Percentiles rank a stretch among this genome's conserved stretches.
Evolutionary conservation across 1,284 basidiomycete species (phyloP).

Genomic region (Earliella scabrosa): DNA sequence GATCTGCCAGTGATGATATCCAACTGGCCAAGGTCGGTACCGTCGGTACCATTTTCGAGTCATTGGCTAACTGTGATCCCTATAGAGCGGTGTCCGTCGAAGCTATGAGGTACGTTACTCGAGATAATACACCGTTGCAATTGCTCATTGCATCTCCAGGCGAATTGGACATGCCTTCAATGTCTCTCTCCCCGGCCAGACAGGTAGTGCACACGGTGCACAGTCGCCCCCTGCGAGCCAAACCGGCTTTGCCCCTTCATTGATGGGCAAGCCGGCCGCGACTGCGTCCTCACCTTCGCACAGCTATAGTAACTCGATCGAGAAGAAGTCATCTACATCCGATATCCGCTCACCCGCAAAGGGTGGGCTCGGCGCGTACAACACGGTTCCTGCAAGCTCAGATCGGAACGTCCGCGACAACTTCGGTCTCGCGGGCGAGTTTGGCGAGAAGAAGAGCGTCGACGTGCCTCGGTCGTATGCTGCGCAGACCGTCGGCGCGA

Average conservation of each 20-base stretch:
- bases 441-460: conserved; percentile 30
- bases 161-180: conserved; percentile 74
- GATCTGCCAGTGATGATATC: conserved; percentile 79
- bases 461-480: conserved; percentile 20
- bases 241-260: conserved; percentile 6
- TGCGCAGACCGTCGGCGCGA: conserved; percentile 32
- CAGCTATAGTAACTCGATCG: conserved; percentile 15
- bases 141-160: conserved; percentile 36
- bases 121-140: not conserved
- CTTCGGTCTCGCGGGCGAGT: conserved; percentile 31
- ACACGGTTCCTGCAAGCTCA: conserved; percentile 33
- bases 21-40: conserved; percentile 73
- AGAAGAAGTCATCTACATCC: conserved; percentile 6
- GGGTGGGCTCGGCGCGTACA: conserved; percentile 29
- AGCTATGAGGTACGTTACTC: conserved; percentile 58
- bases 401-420: conserved; percentile 12
- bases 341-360: conserved; percentile 13
- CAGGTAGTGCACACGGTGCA: not conserved
- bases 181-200: conserved; percentile 45
- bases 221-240: conserved; percentile 4
- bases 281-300: conserved; percentile 6
- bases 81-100: conserved; percentile 64
- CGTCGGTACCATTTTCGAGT: no score
- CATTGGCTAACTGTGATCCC: conserved; percentile 11
- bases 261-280: conserved; percentile 8